A percentile compares a stretch with the other conserved stretches of the same genome.
phyloP scores from a whole-genome alignment of 768 basidiomycete species.

The Termitomyces sp. region DNA sequence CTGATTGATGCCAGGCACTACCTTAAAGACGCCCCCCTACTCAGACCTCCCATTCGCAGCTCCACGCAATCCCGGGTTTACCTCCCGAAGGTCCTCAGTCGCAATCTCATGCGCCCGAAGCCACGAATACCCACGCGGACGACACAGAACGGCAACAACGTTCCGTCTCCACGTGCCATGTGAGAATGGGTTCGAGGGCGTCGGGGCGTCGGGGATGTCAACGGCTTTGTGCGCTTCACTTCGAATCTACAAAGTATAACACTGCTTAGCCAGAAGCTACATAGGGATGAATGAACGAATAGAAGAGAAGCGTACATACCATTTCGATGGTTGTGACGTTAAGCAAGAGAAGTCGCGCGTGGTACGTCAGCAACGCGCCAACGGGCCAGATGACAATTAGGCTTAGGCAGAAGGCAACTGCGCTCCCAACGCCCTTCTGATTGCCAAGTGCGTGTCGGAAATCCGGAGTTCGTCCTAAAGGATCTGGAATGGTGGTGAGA shows the following conservation, averaged over 20 bases:
- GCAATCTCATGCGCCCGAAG: conserved; percentile 56
- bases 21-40: neutral
- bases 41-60: conserved; percentile 6
- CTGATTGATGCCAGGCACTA: too few species aligned
- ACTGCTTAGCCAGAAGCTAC: neutral
- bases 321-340: conserved; percentile 98
- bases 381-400: conserved; percentile 82
- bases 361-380: conserved; percentile 73
- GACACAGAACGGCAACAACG: conserved; percentile 70
- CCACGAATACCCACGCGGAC: conserved; percentile 82
- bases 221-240: conserved; percentile 78
- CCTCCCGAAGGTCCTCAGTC: conserved; percentile 67
- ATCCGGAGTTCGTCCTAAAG: conserved; percentile 23
- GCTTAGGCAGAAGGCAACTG: conserved; percentile 72
- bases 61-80: conserved; percentile 59
- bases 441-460: conserved; percentile 44
- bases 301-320: conserved; percentile 46
- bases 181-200: conserved; percentile 83
- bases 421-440: conserved; percentile 64
- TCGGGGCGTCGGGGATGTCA: conserved; percentile 47
- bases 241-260: conserved; percentile 56
- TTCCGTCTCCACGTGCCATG: conserved; percentile 77
- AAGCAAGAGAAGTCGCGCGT: conserved; percentile 79
- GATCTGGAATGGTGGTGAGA: conserved; percentile 44
- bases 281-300: conserved; percentile 1